Evolutionary conservation across 177 flowering plant genomes (phyloP).

Genomic region (Vitis hybrid): DNA sequence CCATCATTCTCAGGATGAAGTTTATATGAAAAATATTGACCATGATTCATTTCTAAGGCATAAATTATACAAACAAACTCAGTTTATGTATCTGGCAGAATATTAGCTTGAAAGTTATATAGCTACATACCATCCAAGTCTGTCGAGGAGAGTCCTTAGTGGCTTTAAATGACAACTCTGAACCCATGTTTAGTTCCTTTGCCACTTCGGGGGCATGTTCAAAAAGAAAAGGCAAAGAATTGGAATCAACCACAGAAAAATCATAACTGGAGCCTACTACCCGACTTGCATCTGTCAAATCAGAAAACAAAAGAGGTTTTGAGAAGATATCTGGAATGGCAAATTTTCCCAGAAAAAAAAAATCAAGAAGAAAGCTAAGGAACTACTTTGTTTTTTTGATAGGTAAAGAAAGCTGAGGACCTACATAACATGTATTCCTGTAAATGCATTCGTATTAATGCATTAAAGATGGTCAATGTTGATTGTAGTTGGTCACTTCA

Average conservation of each 20-base stretch:
- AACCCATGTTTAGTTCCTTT: conserved; percentile 46
- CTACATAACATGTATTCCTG: too few relatives aligned
- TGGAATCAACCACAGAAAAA: conserved; percentile 84
- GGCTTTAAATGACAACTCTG: conserved; percentile 47
- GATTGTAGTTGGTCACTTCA: not conserved
- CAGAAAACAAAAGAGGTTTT: conserved; percentile 7
- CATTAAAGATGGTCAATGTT: not conserved
- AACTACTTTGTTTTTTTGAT: too few relatives aligned
- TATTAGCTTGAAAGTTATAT: not conserved
- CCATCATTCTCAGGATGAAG: too few relatives aligned
- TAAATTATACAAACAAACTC: too few relatives aligned
- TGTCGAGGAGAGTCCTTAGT: conserved; percentile 36
- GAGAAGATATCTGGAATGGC: not conserved
- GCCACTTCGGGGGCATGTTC: conserved; percentile 81
- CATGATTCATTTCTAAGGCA: too few relatives aligned
- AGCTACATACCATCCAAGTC: conserved; percentile 64
- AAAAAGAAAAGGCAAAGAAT: conserved; percentile 74
- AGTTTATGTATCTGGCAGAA: not conserved
- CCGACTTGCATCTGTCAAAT: conserved; percentile 49
- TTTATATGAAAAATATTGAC: too few relatives aligned
- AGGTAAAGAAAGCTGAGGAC: too few relatives aligned
- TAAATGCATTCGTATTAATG: not conserved
- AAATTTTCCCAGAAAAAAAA: not conserved
- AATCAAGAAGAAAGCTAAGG: conserved; percentile 1
- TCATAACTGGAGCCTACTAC: conserved; percentile 71